These are phyloP conservation scores for Colletotrichum tofieldiae DNA, from an alignment of 2,329 filamentous ascomycete genomes.

Conservation along the genomic window DNA sequence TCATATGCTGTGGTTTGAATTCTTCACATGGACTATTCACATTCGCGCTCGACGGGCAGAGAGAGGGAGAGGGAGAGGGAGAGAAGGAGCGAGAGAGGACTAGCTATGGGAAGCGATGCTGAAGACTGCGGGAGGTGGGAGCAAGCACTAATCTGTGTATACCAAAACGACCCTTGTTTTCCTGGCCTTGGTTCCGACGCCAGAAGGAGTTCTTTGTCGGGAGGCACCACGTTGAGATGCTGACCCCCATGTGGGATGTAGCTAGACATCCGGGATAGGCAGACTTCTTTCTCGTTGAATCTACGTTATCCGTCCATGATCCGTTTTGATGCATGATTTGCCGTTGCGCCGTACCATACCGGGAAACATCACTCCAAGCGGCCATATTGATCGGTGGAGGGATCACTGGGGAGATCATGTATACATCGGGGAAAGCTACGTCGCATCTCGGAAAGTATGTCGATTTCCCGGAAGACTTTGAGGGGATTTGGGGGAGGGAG, in stretches of 20 bases:
- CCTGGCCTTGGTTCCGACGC: constrained; percentile 8
- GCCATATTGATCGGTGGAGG: background rate
- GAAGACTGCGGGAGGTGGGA: constrained; percentile 23
- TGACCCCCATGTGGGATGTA: constrained; percentile 30
- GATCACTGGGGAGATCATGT: constrained; percentile 8
- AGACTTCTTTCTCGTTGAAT: constrained; percentile 40
- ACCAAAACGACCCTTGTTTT: constrained; percentile 33
- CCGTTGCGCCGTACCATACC: constrained; percentile 5
- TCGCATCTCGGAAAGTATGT: constrained; percentile 21
- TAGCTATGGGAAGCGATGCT: background rate
- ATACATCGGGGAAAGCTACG: constrained; percentile 17
- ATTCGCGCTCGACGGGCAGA: constrained; percentile 3
- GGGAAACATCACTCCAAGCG: constrained; percentile 14
- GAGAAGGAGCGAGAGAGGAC: background rate
- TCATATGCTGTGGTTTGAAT: constrained; percentile 36
- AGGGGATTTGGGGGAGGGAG: background rate
- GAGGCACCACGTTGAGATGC: constrained; percentile 22
- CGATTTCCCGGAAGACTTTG: background rate
- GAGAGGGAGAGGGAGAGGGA: background rate
- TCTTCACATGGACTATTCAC: constrained; percentile 18
- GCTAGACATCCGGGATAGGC: constrained; percentile 38
- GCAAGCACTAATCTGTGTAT: constrained; percentile 42
- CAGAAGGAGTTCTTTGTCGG: constrained; percentile 21
- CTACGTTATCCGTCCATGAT: constrained; percentile 31
- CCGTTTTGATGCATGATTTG: background rate